Conservation (phyloP, 371 early-diverging fungal species). For the Mucor irregularis region DNA sequence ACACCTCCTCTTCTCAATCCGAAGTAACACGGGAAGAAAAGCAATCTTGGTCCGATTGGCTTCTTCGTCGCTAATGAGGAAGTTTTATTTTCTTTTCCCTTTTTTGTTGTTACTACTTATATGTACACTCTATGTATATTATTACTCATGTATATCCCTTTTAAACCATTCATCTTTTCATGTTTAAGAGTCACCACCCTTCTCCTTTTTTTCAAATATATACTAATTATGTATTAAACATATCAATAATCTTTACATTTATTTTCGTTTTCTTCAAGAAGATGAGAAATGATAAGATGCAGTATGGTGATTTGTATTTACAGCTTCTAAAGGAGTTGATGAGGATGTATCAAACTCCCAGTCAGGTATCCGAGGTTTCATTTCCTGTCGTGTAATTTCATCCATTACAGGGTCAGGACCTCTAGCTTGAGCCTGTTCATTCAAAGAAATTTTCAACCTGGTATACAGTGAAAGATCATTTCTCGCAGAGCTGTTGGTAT, state of each 20-base stretch:
- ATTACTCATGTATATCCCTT: too few relatives aligned
- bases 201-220: background rate
- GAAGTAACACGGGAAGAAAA: conserved; percentile 12
- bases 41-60: conserved; percentile 31
- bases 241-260: background rate
- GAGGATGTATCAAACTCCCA: conserved; percentile 29
- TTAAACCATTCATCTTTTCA: too few relatives aligned
- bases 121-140: too few relatives aligned
- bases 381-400: conserved; percentile 25
- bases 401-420: conserved; percentile 40
- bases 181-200: too few relatives aligned
- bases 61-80: conserved; percentile 27
- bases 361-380: conserved; percentile 22
- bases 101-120: background rate
- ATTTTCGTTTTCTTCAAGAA: background rate
- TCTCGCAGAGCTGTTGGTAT: conserved; percentile 23
- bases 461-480: conserved; percentile 47
- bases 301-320: conserved; percentile 50
- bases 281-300: conserved; percentile 46
- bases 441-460: conserved; percentile 54
- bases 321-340: conserved; percentile 36
- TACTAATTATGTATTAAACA: background rate
- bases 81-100: background rate
- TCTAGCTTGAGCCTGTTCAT: conserved; percentile 48
- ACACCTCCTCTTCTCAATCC: too few relatives aligned